Evolutionary conservation across 768 basidiomycete species (phyloP).

Genomic region (Tephrocybe sp.): DNA sequence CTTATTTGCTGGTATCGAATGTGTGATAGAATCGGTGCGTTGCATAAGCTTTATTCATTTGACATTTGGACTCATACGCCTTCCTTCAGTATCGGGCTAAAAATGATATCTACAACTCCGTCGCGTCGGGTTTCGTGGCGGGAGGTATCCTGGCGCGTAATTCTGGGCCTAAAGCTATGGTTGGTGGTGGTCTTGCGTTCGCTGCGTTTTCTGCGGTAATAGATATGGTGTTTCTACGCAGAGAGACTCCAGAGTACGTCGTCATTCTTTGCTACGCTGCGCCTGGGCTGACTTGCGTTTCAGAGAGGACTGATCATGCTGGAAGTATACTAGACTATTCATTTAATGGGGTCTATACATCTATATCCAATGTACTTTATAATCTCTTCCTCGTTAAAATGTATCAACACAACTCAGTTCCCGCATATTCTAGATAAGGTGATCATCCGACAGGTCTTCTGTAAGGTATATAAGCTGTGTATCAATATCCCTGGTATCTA

Average conservation of each 20-base stretch:
- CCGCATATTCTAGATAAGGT: background rate
- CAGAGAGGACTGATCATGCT: conserved; percentile 52
- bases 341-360: conserved; percentile 15
- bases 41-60: background rate
- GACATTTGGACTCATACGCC: background rate
- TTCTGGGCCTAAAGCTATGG: conserved; percentile 81
- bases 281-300: background rate
- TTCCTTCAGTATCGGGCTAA: conserved; percentile 83
- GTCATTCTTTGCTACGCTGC: conserved; percentile 6
- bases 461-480: conserved; percentile 1
- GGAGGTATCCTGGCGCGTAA: conserved; percentile 88
- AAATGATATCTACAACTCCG: conserved; percentile 92
- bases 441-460: background rate
- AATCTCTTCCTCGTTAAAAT: conserved; percentile 10
- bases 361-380: conserved; percentile 22
- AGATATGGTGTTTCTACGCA: conserved; percentile 73
- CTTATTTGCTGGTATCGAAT: conserved; percentile 93
- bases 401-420: background rate
- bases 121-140: conserved; percentile 83
- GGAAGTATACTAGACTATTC: conserved; percentile 31
- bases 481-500: no score
- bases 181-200: conserved; percentile 91
- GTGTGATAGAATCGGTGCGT: conserved; percentile 91
- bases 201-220: conserved; percentile 93
- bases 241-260: conserved; percentile 78